phyloP scores from a whole-genome alignment of 2,329 filamentous ascomycete genomes.

The Botrytis deweyae region DNA sequence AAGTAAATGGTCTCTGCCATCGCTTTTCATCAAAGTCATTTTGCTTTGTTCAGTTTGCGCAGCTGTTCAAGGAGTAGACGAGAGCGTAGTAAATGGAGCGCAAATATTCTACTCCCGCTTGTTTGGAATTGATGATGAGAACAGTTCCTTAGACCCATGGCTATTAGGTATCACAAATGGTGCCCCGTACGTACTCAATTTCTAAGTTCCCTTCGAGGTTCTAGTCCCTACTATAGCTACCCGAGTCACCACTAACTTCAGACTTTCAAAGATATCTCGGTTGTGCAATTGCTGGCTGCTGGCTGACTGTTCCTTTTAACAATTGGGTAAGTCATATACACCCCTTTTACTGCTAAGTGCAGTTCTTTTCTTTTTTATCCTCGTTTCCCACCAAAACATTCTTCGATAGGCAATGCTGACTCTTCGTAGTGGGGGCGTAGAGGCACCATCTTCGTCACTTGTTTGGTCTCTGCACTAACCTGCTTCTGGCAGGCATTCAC shows the following conservation, averaged over 20 bases:
- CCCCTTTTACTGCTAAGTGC: too few relatives aligned
- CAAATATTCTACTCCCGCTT: conserved; percentile 63
- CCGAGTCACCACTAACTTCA: neutral
- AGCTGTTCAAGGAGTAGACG: conserved; percentile 69
- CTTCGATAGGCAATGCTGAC: neutral
- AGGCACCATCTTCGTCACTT: conserved; percentile 69
- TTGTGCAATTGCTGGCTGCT: conserved; percentile 68
- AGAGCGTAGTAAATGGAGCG: conserved; percentile 68
- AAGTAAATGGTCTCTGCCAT: conserved; percentile 68
- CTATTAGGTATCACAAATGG: conserved; percentile 62
- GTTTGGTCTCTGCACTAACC: conserved; percentile 57
- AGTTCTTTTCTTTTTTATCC: neutral
- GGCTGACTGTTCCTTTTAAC: conserved; percentile 73
- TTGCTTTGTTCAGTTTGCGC: conserved; percentile 66
- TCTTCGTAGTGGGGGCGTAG: conserved; percentile 59
- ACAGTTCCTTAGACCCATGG: conserved; percentile 51
- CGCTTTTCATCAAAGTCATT: conserved; percentile 50
- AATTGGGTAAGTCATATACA: conserved; percentile 40
- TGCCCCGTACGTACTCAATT: conserved; percentile 42
- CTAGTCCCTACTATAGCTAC: neutral
- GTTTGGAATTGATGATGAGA: conserved; percentile 57
- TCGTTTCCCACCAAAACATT: neutral
- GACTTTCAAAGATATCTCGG: conserved; percentile 50
- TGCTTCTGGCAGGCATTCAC: conserved; percentile 54
- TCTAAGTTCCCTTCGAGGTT: neutral